Evolutionary conservation across 2,329 filamentous ascomycete species (phyloP), one percentile per base, ranked within the genome.

Genomic region (Aspergillus chevalieri): DNA sequence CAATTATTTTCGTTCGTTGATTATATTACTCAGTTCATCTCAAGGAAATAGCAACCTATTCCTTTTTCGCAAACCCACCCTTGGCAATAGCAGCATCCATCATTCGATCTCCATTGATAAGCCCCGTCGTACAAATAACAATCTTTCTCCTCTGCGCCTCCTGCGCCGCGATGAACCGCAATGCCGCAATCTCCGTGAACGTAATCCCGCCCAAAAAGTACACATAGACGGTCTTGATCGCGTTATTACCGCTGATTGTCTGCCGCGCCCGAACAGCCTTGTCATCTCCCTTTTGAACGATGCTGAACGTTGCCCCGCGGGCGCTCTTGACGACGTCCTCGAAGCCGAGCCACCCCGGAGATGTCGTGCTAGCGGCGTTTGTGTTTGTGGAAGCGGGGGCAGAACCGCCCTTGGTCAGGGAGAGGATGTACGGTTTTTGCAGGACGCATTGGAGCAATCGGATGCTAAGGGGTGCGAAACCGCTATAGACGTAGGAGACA

Each of bases 141-240:
- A 98, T 86, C 63, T 88, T 88, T 66, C 87, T 84, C 58, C 85
- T 84, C 46, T 79, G 85, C 76, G 87, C 81, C 82, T 93, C 85
- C 68, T 92, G 85, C 65, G 84, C 84, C 8, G 87, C 89, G 58
- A 98, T 86, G 65, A 95, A 97, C 48, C 94, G 80, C 65, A 98
- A 67, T 17, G 94, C 93, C 38, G 94, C 90, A 66, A 98, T 92
- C 71, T 98, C 93, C 0, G 93, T 92, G 65, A 94, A 95, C 0
- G 90, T 96, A 48, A 98, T 87, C 2, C 93, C 94, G n/a, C 93
- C 93, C 15, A 98, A 75, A 70, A 97, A 97, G 59, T 97, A 95
- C n/a, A 98, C 85, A 63, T 96, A 88, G 0, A 95, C 86, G 0
- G 87, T 92, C 75, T 95, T 95, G 66, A 84, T 84, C 46, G 82